Evolutionary conservation across 345 rosid species (phyloP).

Genomic region (Eucalyptus rudis): DNA sequence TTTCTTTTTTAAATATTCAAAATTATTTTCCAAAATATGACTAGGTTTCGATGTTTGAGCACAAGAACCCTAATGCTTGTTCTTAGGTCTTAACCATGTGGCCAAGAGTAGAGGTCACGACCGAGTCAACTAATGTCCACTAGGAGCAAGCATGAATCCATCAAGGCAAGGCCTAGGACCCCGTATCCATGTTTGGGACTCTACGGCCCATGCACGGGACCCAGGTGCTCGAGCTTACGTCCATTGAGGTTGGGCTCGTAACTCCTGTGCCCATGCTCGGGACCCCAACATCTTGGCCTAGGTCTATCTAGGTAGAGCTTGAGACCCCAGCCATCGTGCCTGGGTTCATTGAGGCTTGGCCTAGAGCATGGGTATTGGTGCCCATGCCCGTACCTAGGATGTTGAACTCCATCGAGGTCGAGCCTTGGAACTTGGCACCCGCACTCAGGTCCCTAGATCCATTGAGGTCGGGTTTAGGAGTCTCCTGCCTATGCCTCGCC

Average conservation of each 20-base stretch:
- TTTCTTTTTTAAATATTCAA: too few species aligned
- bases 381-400: too few species aligned
- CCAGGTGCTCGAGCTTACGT: background rate
- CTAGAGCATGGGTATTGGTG: too few species aligned
- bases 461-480: background rate
- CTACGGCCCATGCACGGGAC: background rate
- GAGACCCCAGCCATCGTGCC: fast-evolving
- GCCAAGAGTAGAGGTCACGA: background rate
- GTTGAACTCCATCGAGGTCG: background rate
- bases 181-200: background rate
- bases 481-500: background rate
- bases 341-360: too few species aligned
- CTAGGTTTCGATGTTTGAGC: background rate
- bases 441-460: fast-evolving
- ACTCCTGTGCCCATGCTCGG: background rate
- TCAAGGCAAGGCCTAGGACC: background rate
- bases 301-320: background rate
- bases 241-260: too few species aligned
- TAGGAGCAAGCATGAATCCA: background rate
- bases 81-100: background rate
- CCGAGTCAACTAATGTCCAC: background rate
- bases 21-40: too few species aligned
- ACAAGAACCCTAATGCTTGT: background rate
- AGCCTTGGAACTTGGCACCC: background rate
- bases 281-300: background rate